Evolutionary conservation across 2,329 filamentous ascomycete genomes (phyloP).

Genomic region (Thielaviopsis populi): DNA sequence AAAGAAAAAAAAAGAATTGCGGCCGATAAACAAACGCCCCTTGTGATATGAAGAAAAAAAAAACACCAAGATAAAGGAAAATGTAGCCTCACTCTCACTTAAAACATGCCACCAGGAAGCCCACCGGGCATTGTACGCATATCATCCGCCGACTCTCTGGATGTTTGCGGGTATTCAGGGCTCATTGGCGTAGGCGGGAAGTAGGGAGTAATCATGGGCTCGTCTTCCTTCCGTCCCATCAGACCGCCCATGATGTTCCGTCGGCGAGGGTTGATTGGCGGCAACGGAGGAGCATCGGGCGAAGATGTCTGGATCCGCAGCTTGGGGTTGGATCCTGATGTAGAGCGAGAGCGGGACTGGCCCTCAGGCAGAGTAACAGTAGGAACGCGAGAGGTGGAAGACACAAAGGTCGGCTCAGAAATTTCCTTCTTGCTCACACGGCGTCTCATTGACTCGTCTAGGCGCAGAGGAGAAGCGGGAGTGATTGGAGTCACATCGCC

Average conservation of each 20-base stretch:
- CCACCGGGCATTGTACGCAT: constrained; percentile 11
- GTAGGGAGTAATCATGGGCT: constrained; percentile 9
- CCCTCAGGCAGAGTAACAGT: constrained; percentile 28
- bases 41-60: background rate
- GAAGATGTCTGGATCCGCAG: constrained; percentile 26
- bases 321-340: constrained; percentile 27
- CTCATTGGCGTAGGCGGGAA: constrained; percentile 12
- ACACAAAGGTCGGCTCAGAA: constrained; percentile 35
- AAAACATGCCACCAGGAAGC: constrained; percentile 12
- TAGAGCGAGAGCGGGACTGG: constrained; percentile 24
- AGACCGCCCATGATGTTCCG: constrained; percentile 29
- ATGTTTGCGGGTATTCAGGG: background rate
- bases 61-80: background rate
- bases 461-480: constrained; percentile 19
- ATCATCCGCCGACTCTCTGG: constrained; percentile 4
- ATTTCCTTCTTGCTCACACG: constrained; percentile 34
- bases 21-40: background rate
- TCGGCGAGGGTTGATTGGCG: constrained; percentile 44
- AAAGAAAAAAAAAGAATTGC: constrained; percentile 1
- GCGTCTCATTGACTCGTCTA: constrained; percentile 29
- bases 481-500: constrained; percentile 12
- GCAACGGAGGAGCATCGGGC: constrained; percentile 35
- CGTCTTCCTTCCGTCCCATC: constrained; percentile 10
- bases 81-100: background rate
- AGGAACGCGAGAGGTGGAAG: constrained; percentile 31